These are phyloP conservation scores for Heterobasidion irregulare DNA, from an alignment of 1,284 basidiomycete species.

Conservation along the genomic window DNA sequence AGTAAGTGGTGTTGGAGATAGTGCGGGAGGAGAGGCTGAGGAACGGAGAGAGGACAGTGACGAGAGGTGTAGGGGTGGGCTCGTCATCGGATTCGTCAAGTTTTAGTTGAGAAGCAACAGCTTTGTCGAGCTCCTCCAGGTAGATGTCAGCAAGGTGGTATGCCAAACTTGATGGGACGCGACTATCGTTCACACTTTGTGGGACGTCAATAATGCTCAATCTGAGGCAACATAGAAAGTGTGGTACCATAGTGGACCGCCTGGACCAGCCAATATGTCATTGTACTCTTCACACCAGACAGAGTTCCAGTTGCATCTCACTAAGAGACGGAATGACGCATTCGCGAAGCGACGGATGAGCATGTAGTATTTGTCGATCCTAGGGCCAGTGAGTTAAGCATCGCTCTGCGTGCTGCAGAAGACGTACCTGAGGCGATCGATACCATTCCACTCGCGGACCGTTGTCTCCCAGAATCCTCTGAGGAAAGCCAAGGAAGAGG, in stretches of 20 bases:
- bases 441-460: conserved; percentile 86
- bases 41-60: conserved; percentile 59
- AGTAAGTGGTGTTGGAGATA: conserved; percentile 51
- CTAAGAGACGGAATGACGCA: conserved; percentile 76
- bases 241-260: conserved; percentile 75
- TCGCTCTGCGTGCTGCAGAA: background rate
- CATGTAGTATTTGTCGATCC: conserved; percentile 97
- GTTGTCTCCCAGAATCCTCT: conserved; percentile 87
- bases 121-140: conserved; percentile 85
- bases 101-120: conserved; percentile 23
- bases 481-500: conserved; percentile 70
- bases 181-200: conserved; percentile 61
- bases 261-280: conserved; percentile 49
- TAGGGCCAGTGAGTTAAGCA: conserved; percentile 21
- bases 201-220: conserved; percentile 3
- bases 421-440: conserved; percentile 82
- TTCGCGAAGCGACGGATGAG: conserved; percentile 86
- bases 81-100: conserved; percentile 7
- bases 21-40: conserved; percentile 62
- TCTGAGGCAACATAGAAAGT: background rate
- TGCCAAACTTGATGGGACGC: conserved; percentile 72
- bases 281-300: conserved; percentile 53
- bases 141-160: conserved; percentile 91
- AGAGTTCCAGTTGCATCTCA: conserved; percentile 62
- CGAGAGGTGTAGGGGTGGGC: conserved; percentile 45